Base-by-base conservation (phyloP, 441 rosid genomes). In the Mallotus repandus region DNA sequence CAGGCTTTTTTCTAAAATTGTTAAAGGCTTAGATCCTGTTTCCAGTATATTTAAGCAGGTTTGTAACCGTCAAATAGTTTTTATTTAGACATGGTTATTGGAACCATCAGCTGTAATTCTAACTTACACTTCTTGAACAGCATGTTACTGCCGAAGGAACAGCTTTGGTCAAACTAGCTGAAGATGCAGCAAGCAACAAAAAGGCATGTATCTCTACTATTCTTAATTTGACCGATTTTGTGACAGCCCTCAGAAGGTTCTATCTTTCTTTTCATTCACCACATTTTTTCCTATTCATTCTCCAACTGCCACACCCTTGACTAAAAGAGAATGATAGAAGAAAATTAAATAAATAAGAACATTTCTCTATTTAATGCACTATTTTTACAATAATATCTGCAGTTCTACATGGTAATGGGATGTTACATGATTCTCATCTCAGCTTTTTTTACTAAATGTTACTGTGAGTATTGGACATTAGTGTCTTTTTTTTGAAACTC, bases 1-100 rank as follows among this genome's bases (percentile, higher is more conserved):
- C 82, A 86, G 96, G 85, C 99, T 93, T 72, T 96, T 88, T 76
- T 88, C 87, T 59, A 90, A 91, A 78, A 88, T 91, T 76, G 82
- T 85, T 21, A 76, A 74, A 68, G 98, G 98, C 70, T 78, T 96
- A 83, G 98, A 93, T 66, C 97, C 94, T 32, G 89, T 93, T 70
- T 91, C 97, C 45, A 80, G 80, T 77, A 87, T 90, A 64, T 91
- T 96, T 80, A 93, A 96, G 82, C 96, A 93, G 98, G 99, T 96
- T 21, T 41, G 69, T 7, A n/a, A n/a, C 7, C 2, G 19, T 53
- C 4, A 60, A 29, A 25, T 15, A 18, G 10, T 48, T 19, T 50
- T 56, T 29, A 8, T 59, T 10, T 55, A 22, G 50, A 5, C 32
- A 15, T 59, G 55, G 65, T 9, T 57, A n/a, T 56, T 60, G 22